phyloP scores from a whole-genome alignment of 2,329 filamentous ascomycete genomes.

The Fusarium sp. region DNA sequence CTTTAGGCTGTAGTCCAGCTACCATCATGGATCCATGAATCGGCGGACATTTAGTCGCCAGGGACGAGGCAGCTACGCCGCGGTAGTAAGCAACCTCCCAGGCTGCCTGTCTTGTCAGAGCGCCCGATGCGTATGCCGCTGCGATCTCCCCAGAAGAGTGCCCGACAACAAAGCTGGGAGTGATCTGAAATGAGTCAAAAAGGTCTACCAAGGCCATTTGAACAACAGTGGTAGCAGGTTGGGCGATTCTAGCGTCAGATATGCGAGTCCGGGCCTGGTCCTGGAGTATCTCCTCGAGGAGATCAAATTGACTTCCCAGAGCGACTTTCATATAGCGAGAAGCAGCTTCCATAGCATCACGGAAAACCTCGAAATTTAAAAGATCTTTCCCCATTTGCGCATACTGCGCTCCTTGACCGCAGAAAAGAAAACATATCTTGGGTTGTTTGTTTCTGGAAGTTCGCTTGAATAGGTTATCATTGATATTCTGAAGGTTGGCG shows the following conservation, averaged over 20 bases:
- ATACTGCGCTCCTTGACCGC: constrained; percentile 58
- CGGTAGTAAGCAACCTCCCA: constrained; percentile 58
- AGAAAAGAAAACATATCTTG: constrained; percentile 56
- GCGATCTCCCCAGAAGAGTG: constrained; percentile 62
- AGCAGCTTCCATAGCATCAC: constrained; percentile 52
- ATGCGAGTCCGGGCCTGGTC: constrained; percentile 44
- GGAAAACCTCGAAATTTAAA: constrained; percentile 56
- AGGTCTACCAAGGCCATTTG: constrained; percentile 58
- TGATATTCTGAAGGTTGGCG: constrained; percentile 40
- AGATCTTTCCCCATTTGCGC: constrained; percentile 56
- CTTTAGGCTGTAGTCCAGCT: constrained; percentile 49
- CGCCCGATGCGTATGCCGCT: constrained; percentile 55
- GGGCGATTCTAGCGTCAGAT: constrained; percentile 51
- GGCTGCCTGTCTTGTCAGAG: constrained; percentile 52
- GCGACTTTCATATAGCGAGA: constrained; percentile 45
- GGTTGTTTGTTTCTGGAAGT: constrained; percentile 43
- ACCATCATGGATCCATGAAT: constrained; percentile 57
- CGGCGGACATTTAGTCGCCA: constrained; percentile 43
- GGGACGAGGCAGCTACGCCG: constrained; percentile 50
- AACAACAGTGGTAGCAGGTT: constrained; percentile 56
- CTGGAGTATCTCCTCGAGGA: constrained; percentile 52
- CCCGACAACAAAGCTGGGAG: constrained; percentile 52
- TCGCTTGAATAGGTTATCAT: constrained; percentile 37
- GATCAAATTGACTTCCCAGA: constrained; percentile 49
- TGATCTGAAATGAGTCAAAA: constrained; percentile 49